A percentile compares a stretch with the other conserved stretches of the same genome.
phyloP scores from a whole-genome alignment of 352 stramenopile genomes.

The Globisporangium nodosum region DNA sequence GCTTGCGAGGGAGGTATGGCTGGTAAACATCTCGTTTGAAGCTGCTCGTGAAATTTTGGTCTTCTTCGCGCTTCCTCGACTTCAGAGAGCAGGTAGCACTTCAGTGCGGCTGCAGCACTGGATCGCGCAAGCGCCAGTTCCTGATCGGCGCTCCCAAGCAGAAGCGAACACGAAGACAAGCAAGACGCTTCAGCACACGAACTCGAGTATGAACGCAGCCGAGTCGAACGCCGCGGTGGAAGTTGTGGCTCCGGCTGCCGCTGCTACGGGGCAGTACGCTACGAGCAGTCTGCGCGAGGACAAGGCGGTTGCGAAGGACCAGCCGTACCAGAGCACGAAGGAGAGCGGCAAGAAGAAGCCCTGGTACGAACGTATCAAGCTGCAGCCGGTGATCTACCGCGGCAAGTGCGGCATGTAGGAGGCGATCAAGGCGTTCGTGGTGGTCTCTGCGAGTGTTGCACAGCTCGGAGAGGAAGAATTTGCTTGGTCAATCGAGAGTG shows the following conservation, averaged over 20 bases:
- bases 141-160: too few relatives aligned
- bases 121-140: too few relatives aligned
- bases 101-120: too few relatives aligned
- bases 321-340: not conserved
- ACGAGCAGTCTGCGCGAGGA: not conserved
- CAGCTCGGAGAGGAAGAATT: too few relatives aligned
- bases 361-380: constrained; percentile 18
- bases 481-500: too few relatives aligned
- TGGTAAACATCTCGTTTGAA: too few relatives aligned
- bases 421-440: too few relatives aligned
- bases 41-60: not conserved
- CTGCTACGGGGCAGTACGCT: not conserved
- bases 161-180: not conserved
- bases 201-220: constrained; percentile 5
- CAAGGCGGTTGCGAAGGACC: constrained; percentile 1
- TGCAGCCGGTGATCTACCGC: constrained; percentile 17
- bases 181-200: not conserved
- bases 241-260: not conserved
- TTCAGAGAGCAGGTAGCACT: too few relatives aligned
- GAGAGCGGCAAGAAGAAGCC: constrained; percentile 9
- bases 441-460: too few relatives aligned
- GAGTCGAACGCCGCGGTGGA: constrained; percentile 3
- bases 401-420: constrained; percentile 12
- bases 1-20: too few relatives aligned
- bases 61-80: not conserved